Base-by-base conservation (phyloP, 2,329 filamentous ascomycete species). In the Hypoxylon rubiginosum region DNA sequence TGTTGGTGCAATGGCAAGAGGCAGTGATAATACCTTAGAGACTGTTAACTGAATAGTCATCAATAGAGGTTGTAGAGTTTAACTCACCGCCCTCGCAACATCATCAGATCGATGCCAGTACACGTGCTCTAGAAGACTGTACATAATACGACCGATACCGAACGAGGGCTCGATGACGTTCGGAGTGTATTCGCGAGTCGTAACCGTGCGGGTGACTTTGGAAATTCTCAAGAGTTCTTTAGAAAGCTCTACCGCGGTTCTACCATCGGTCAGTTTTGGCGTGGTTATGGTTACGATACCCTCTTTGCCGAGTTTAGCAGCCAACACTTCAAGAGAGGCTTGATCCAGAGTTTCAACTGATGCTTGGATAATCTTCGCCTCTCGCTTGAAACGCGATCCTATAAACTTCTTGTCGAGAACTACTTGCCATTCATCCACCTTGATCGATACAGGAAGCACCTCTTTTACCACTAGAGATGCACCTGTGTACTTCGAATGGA, bases 151-250 rank as follows among this genome's bases (percentile, higher is more conserved):
- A 66, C 95, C 95, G 75, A 98, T 97, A 84, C 95, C 95, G 75
- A 98, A 98, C 0, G 95, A 97, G 1, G 95, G 95, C 83, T 98
- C 95, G 73, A 98, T 96, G 50, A 97, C 93, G 77, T 97, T 97
- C 64, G 95, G 95, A 0, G 91, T 96, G 83, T 93, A 98, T 79
- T 97, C 94, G 74, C 96, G 88, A 62, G 90, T 88, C 78, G 97
- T 91, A 80, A 97, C 92, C 3, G 90, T 87, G 67, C 93, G 86
- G 72, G 91, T 97, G 73, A 90, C 89, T 82, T 92, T 93, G 82
- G 94, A 92, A 73, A 98, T 93, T 62, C 84, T 88, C 77, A 98
- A 84, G 53, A 97, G 85, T 67, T 97, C 93, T 76, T 90, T 90
- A 72, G 86, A 85, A 54, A 98, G 83, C 77, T 94, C 90, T 19